Conservation (phyloP, 1,284 basidiomycete genomes). For the Cystobasidium sp. region DNA sequence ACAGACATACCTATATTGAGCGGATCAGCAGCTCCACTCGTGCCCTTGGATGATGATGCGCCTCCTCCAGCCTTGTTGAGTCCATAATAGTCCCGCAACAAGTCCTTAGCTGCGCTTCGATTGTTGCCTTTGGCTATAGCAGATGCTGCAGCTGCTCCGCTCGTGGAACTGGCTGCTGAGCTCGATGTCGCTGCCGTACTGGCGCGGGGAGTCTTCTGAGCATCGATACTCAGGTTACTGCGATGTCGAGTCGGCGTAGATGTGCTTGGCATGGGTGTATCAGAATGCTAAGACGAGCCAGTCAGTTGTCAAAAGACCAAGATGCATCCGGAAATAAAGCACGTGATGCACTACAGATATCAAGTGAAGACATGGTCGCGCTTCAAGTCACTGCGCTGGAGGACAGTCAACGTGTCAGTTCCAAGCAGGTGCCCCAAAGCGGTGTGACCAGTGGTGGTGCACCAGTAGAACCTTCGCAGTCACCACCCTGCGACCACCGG, state of each 20-base stretch:
- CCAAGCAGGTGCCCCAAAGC: no score
- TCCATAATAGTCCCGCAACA: slow-evolving; percentile 45
- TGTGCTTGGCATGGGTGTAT: slow-evolving; percentile 2
- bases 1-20: slow-evolving; percentile 26
- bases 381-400: neutral
- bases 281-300: neutral
- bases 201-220: slow-evolving; percentile 1
- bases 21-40: neutral
- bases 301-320: neutral
- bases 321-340: neutral
- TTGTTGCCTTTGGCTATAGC: slow-evolving; percentile 24
- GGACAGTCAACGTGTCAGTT: no score
- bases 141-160: neutral
- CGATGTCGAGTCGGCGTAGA: slow-evolving; percentile 14
- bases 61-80: slow-evolving; percentile 9
- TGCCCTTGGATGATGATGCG: neutral
- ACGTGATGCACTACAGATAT: neutral
- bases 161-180: slow-evolving; percentile 34
- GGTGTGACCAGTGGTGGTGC: no score
- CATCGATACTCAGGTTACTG: neutral
- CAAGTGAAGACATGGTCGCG: neutral
- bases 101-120: slow-evolving; percentile 32
- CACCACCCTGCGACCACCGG: no score
- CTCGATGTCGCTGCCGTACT: neutral
- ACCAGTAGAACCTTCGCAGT: no score